Conservation (phyloP, 257 asterid genomes). For the Lycium barbarum region DNA sequence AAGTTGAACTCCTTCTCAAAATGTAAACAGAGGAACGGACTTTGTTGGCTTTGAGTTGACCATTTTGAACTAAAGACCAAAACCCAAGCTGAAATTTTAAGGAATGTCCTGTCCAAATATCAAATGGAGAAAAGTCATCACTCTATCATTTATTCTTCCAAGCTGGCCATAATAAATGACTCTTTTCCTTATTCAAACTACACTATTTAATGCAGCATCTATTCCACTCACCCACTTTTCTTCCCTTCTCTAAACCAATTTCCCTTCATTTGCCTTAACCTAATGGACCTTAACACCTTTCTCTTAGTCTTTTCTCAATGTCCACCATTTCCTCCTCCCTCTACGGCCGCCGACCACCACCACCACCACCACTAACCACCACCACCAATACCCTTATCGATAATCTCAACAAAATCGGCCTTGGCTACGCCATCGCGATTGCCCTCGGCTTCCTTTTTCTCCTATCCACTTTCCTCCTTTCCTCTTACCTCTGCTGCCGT, state of each 20-base stretch:
- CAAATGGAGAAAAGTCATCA: slow-evolving; percentile 17
- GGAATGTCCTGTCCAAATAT: not conserved
- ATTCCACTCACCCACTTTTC: slow-evolving; percentile 38
- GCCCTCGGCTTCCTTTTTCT: slow-evolving; percentile 84
- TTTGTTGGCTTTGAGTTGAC: not conserved
- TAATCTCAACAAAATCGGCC: slow-evolving; percentile 52
- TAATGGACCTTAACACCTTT: slow-evolving; percentile 44
- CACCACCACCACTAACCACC: slow-evolving; percentile 42
- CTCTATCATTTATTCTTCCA: slow-evolving; percentile 34
- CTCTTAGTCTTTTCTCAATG: slow-evolving; percentile 43
- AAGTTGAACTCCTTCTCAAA: not conserved
- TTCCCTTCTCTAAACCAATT: slow-evolving; percentile 30
- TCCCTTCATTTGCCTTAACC: slow-evolving; percentile 38
- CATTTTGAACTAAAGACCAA: not conserved
- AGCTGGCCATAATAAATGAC: slow-evolving; percentile 52
- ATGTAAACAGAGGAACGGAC: not conserved
- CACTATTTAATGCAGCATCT: slow-evolving; percentile 54
- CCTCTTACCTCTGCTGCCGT: slow-evolving; percentile 81
- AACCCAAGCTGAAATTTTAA: not conserved
- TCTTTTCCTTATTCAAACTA: slow-evolving; percentile 40
- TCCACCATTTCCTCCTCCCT: slow-evolving; percentile 47
- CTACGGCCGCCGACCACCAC: slow-evolving; percentile 44
- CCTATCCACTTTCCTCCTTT: slow-evolving; percentile 68
- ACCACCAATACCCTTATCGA: slow-evolving; percentile 36
- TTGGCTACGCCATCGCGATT: slow-evolving; percentile 81